phyloP scores from a whole-genome alignment of 257 asterid genomes.

The Salvia miltiorrhiza region DNA sequence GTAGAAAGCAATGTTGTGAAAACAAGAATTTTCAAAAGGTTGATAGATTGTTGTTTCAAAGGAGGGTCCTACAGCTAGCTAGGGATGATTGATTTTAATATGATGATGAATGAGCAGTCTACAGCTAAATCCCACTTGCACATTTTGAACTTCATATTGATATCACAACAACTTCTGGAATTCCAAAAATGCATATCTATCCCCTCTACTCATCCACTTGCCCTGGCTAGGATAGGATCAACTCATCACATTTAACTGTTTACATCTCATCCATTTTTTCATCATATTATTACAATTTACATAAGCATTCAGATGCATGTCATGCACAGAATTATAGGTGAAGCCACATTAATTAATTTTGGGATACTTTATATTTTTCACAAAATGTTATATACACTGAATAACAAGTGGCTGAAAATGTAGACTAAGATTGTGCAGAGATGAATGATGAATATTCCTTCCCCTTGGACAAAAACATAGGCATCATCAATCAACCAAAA shows the following conservation, averaged over 20 bases:
- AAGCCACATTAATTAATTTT: too few species aligned
- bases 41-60: background rate
- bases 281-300: too few species aligned
- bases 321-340: too few species aligned
- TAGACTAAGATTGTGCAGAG: constrained; percentile 1
- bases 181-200: background rate
- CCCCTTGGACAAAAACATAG: constrained; percentile 11
- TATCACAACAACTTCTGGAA: background rate
- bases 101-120: constrained; percentile 21
- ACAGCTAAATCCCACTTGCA: constrained; percentile 30
- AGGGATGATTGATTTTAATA: constrained; percentile 18
- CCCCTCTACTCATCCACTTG: background rate
- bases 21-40: constrained; percentile 8
- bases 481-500: background rate
- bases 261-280: too few species aligned
- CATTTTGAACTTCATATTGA: background rate
- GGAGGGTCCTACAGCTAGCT: constrained; percentile 16
- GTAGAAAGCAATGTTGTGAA: background rate
- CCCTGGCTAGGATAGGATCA: too few species aligned
- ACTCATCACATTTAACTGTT: too few species aligned
- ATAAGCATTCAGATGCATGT: too few species aligned
- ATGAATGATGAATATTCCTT: constrained; percentile 17
- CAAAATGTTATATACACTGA: background rate
- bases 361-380: background rate
- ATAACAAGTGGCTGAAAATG: background rate